Conservation (phyloP, 1,139 yeast species). For the Geotrichum reessii region DNA sequence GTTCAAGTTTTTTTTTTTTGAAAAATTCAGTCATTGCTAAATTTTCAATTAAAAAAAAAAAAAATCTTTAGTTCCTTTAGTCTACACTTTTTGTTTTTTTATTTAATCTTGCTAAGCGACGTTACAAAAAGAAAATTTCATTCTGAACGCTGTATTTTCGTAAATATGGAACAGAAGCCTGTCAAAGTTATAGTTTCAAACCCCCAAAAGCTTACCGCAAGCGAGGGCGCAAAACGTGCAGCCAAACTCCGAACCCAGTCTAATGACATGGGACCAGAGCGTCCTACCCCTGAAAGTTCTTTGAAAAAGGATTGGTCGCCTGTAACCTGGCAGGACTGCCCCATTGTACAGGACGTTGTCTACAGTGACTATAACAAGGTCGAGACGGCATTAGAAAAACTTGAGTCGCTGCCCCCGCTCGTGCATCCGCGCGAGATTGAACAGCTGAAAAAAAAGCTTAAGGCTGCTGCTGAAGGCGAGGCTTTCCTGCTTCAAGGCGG, state of each 20-base stretch:
- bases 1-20: neutral
- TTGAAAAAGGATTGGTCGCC: slow-evolving; percentile 35
- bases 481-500: slow-evolving; percentile 44
- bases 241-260: slow-evolving; percentile 38
- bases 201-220: slow-evolving; percentile 35
- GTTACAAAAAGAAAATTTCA: neutral
- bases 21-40: neutral
- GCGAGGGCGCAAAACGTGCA: slow-evolving; percentile 37
- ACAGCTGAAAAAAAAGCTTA: slow-evolving; percentile 32
- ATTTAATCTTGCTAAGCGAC: neutral
- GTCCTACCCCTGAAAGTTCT: slow-evolving; percentile 4
- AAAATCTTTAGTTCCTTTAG: neutral
- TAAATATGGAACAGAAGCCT: slow-evolving; percentile 11
- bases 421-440: slow-evolving; percentile 40
- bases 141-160: neutral
- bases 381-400: slow-evolving; percentile 39
- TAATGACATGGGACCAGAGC: slow-evolving; percentile 23
- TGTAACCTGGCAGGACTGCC: slow-evolving; percentile 41
- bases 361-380: slow-evolving; percentile 38
- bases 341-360: slow-evolving; percentile 42
- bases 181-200: slow-evolving; percentile 31
- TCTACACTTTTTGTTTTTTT: neutral
- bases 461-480: slow-evolving; percentile 41
- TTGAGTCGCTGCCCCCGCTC: slow-evolving; percentile 41
- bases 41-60: neutral